Base-by-base conservation (phyloP, 2,329 filamentous ascomycete genomes). In the Paraconiothyrium sp. region DNA sequence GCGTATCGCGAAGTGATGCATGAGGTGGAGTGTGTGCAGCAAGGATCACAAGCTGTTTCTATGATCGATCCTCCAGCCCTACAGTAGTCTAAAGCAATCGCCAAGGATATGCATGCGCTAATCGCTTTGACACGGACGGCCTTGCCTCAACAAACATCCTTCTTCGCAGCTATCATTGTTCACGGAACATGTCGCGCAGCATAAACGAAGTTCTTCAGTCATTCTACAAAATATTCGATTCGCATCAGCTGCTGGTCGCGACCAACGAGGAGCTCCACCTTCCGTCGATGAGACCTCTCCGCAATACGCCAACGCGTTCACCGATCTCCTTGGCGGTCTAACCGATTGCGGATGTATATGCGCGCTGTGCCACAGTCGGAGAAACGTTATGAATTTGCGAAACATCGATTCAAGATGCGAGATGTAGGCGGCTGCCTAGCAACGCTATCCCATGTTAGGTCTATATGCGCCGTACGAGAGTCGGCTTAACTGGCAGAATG, bases 401-500 rank as follows among this genome's bases (percentile, higher is more conserved):
- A 44, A 44, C 16, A 20, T 20, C 3, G 16, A 44, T 9, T 20
- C 13, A 11, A 44, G 2, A 44, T 44, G 16, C 41, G 41, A 44
- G 41, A 44, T 44, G 16, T 20, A 16, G 8, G 3, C 20, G 41
- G 13, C 41, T n/a, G 41, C 41, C 35, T 30, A 30, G 27, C 27
- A 30, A 30, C 35, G 8, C 41, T n/a, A 44, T 44, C 41, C 41
- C 20, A n/a, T 44, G 11, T 22, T n/a, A 44, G 41, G 14, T 44
- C 41, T 44, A n/a, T 44, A 44, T 44, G 41, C 41, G 41, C 41
- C 13, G 41, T 44, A 44, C n/a, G 41, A 16, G 41, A 44, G 41
- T 44, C 16, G 41, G 41, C 13, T 1, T 8, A 16, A 44, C 16
- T 44, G 14, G 20, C 41, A 44, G 8, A 9, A 44, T 44, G 41